These are phyloP conservation scores for Sclerotinia glacialis DNA, from an alignment of 2,329 filamentous ascomycete species.

Conservation along the genomic window DNA sequence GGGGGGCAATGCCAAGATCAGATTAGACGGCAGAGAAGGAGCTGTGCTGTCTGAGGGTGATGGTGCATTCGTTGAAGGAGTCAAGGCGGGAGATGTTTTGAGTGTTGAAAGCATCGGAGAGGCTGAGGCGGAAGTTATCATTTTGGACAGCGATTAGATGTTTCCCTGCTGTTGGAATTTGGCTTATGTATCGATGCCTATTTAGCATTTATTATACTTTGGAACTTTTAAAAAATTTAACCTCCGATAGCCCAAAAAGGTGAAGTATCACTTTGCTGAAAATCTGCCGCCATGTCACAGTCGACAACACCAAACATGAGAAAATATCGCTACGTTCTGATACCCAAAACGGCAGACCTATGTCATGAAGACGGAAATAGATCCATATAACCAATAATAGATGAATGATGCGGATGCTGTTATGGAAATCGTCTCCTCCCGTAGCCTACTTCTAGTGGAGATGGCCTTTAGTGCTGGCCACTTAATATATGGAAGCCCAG, in stretches of 20 bases:
- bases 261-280: not conserved
- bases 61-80: constrained; percentile 69
- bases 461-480: no score
- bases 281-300: not conserved
- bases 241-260: not conserved
- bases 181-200: not conserved
- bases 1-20: constrained; percentile 69
- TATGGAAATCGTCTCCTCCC: no score
- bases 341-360: no score
- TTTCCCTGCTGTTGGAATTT: not conserved
- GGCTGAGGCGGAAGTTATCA: constrained; percentile 37
- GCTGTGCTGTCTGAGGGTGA: constrained; percentile 72
- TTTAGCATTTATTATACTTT: not conserved
- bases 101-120: constrained; percentile 65
- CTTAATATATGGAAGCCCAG: no score
- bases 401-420: no score
- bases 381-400: no score
- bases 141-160: constrained; percentile 29
- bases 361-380: no score
- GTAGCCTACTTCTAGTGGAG: no score
- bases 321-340: no score
- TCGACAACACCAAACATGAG: no score
- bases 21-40: constrained; percentile 63
- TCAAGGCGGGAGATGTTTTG: constrained; percentile 63
- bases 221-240: not conserved